Evolutionary conservation across 805 yeast species (phyloP), one percentile per base, ranked within the genome.

Genomic region (Barnettozyma sucrosica): DNA sequence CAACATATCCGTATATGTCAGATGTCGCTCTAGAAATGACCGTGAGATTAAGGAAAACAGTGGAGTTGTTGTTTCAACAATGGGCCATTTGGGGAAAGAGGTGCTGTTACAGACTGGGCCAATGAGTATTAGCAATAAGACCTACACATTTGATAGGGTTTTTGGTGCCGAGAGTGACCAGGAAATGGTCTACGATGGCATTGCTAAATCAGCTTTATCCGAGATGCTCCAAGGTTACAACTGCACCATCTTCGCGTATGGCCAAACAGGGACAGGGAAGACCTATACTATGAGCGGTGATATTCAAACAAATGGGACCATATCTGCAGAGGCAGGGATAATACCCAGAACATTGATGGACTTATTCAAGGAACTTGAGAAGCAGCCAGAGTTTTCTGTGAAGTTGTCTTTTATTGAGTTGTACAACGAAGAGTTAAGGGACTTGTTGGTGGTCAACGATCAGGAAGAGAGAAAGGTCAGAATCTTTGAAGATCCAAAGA

Each of bases 191-290:
- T 89, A 79, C 55, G 80, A 81, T 7, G 79, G 78, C 3, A 81
- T 82, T 9, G 90, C 89, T 0, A 63, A 70, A 36, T 73, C 74
- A 11, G 68, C 77, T 16, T 65, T 81, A 4, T 68, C 72, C n/a
- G 95, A 89, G 49, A 72, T 85, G 61, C 61, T 87, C 40, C 66
- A 72, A 30, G 92, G 89, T 18, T 83, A 82, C 59, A 86, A 86
- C 59, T 87, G 88, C 51, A 83, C 95, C 0, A 75, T 86, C 11
- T 77, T 87, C 59, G 93, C 95, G 0, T 88, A 89, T 66, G 96
- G 96, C 1, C 95, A 86, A 63, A 87, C 95, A 0, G 95, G 95
- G 8, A 84, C 93, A 0, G 95, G 95, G 16, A 87, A 86, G 58
- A 86, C 95, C 0, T 78, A 79, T 58, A 69, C 84, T 6, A 78